phyloP scores from a whole-genome alignment of 2,329 filamentous ascomycete genomes.

The Furcasterigmium furcatum region DNA sequence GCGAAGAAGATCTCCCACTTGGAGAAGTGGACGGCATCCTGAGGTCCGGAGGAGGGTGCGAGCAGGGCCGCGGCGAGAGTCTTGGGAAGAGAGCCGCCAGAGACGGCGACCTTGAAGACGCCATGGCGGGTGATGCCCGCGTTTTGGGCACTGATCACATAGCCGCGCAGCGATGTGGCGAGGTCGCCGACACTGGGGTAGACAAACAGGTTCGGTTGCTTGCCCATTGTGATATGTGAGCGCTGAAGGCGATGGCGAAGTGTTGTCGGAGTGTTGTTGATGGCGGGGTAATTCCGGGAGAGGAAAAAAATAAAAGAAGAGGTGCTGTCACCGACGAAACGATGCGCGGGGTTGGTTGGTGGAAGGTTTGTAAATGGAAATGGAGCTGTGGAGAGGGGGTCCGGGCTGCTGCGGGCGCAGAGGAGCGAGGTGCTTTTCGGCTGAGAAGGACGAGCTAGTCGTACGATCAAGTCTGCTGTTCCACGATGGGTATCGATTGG shows the following conservation, averaged over 20 bases:
- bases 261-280: slow-evolving; percentile 9
- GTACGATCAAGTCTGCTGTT: background rate
- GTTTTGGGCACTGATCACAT: slow-evolving; percentile 79
- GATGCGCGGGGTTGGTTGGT: background rate
- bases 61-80: slow-evolving; percentile 84
- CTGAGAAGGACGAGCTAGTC: background rate
- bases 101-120: slow-evolving; percentile 87
- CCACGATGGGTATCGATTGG: background rate
- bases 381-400: no score
- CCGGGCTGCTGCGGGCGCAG: slow-evolving; percentile 1
- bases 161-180: slow-evolving; percentile 73
- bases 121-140: slow-evolving; percentile 76
- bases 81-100: slow-evolving; percentile 88
- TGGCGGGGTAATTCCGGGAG: background rate
- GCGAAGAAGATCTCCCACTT: slow-evolving; percentile 99
- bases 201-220: slow-evolving; percentile 72
- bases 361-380: no score
- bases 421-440: background rate
- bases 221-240: slow-evolving; percentile 40
- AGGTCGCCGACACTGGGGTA: slow-evolving; percentile 70
- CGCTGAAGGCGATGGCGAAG: slow-evolving; percentile 5
- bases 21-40: slow-evolving; percentile 70
- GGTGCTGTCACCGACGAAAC: background rate
- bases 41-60: slow-evolving; percentile 39
- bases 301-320: background rate